Evolutionary conservation across 2,329 filamentous ascomycete species (phyloP), one percentile per base, ranked within the genome.

Genomic region (Arthroderma uncinatum): DNA sequence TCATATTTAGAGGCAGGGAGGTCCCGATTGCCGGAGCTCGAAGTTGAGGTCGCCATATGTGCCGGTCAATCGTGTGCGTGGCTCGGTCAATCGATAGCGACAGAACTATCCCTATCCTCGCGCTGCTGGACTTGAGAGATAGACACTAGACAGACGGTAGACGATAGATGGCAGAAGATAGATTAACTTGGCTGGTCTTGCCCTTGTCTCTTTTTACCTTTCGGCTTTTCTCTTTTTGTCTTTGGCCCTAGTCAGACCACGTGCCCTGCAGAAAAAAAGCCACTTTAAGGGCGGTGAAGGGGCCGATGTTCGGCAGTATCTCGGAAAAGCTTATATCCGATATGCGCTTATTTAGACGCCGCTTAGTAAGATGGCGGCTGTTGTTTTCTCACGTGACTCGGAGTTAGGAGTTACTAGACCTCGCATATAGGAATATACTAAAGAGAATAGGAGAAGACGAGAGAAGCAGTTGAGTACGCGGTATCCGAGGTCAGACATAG

Each of bases 1-100:
- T 98, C 89, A 81, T 94, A 92, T 73, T 90, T 89, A 56, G 93
- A 98, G 57, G 84, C 83, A 60, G 93, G 93, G 62, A 96, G 80
- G 72, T 95, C 89, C 71, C 92, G 86, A 64, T 73, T 81, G 57
- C 82, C 82, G 25, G 82, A 81, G 28, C 84, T 70, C 25, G 82
- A 83, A 50, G 80, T 75, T 42, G 82, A 83, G 10, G 44, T n/a
- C 2, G 44, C 44, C 82, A 85, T 84, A 6, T 33, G 9, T 5
- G 6, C 33, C 33, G 12, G 33, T 6, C 12, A 34, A n/a, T n/a
- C n/a, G n/a, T n/a, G n/a, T n/a, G n/a, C n/a, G n/a, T n/a, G n/a
- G n/a, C n/a, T n/a, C n/a, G n/a, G n/a, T n/a, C n/a, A 36, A 36
- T 36, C 34, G 34, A 36, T 36, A 9, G 34, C 4, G 34, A 36